A percentile compares a stretch with the other conserved stretches of the same genome.
These are phyloP conservation scores for Dothidotthia symphoricarpi DNA, from an alignment of 2,329 filamentous ascomycete genomes.

Conservation along the genomic window DNA sequence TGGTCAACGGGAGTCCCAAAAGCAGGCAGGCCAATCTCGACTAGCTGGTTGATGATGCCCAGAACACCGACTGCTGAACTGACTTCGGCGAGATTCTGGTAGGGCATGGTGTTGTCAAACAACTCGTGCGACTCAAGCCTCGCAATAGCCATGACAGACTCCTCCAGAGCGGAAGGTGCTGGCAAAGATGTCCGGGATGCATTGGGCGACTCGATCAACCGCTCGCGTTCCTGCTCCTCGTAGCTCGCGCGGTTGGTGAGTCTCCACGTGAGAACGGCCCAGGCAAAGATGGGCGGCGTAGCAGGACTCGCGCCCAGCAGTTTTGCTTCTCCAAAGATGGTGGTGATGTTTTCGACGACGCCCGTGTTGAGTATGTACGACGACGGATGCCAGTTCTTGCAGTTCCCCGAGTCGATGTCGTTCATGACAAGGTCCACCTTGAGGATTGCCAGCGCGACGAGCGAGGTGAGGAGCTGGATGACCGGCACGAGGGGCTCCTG, in stretches of 20 bases:
- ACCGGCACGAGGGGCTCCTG: conserved; percentile 55
- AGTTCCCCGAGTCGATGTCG: conserved; percentile 37
- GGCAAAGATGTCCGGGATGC: conserved; percentile 13
- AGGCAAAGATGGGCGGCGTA: conserved; percentile 73
- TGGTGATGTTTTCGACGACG: conserved; percentile 70
- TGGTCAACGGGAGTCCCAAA: conserved; percentile 52
- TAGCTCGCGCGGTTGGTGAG: conserved; percentile 19
- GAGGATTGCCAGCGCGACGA: conserved; percentile 70
- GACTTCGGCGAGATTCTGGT: conserved; percentile 26
- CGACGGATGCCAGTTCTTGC: conserved; percentile 35
- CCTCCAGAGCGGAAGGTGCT: conserved; percentile 25
- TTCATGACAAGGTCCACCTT: conserved; percentile 63
- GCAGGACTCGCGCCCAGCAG: conserved; percentile 58
- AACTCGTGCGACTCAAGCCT: conserved; percentile 26
- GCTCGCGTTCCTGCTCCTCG: conserved; percentile 32
- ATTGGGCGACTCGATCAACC: conserved; percentile 21
- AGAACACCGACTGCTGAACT: conserved; percentile 28
- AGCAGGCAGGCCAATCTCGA: conserved; percentile 27
- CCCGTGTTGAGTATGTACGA: conserved; percentile 69
- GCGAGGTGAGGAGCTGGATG: conserved; percentile 66
- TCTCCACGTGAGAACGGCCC: conserved; percentile 63
- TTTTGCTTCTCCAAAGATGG: conserved; percentile 62
- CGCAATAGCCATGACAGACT: conserved; percentile 24
- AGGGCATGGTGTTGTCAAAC: conserved; percentile 27
- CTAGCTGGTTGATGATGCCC: conserved; percentile 25